Evolutionary conservation across 345 rosid species (phyloP).

Genomic region (Orychophragmus violaceus): DNA sequence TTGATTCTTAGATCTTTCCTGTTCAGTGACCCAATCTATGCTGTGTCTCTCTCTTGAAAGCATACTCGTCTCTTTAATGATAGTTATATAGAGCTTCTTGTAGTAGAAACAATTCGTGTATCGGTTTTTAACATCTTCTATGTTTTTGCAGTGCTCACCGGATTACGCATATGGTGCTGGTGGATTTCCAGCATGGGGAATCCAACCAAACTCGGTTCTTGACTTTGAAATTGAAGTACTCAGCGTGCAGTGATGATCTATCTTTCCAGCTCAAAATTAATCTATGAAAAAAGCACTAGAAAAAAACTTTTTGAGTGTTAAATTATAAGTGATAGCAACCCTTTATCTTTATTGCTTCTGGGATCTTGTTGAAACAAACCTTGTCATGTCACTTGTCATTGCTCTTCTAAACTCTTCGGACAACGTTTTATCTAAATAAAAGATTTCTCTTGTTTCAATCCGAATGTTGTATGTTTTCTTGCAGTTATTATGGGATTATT

Average conservation of each 20-base stretch:
- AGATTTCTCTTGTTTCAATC: constrained; percentile 2
- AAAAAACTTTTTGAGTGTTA: neutral
- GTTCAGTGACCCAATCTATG: too few species aligned
- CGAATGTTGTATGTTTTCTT: neutral
- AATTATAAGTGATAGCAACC: neutral
- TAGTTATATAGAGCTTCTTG: neutral
- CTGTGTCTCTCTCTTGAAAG: neutral
- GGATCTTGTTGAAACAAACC: neutral
- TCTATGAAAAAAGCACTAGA: neutral
- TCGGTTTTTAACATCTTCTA: neutral
- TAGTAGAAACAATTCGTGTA: neutral
- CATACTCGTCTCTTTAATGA: neutral
- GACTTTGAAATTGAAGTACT: constrained; percentile 91
- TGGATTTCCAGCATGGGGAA: constrained; percentile 86
- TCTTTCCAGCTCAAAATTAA: neutral
- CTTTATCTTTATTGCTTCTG: constrained; percentile 3
- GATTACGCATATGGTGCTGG: constrained; percentile 85
- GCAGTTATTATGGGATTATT: neutral
- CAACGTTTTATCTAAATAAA: constrained; percentile 22
- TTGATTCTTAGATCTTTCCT: neutral
- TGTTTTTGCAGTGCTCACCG: constrained; percentile 64
- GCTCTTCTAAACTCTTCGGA: constrained; percentile 5
- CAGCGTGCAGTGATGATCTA: constrained; percentile 33
- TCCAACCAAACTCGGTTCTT: constrained; percentile 74
- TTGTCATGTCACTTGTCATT: neutral